Evolutionary conservation across 306 rosid species (phyloP).

Genomic region (Trifolium subterraneum): DNA sequence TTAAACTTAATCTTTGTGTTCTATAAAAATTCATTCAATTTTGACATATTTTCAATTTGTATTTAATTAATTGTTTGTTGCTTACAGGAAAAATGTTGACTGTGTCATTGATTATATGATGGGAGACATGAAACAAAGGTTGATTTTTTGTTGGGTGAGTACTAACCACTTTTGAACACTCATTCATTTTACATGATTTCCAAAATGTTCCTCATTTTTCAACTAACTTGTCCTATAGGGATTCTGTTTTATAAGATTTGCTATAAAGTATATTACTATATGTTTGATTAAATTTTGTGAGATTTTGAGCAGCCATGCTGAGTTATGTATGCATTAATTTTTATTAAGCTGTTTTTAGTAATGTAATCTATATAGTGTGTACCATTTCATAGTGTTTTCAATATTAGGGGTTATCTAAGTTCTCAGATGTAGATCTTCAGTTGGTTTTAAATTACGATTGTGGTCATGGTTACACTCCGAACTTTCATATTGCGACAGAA

Average conservation of each 20-base stretch:
- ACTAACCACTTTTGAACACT: slow-evolving; percentile 40
- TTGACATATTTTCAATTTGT: too few species aligned
- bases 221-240: slow-evolving; percentile 15
- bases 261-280: background rate
- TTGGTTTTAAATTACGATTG: background rate
- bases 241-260: background rate
- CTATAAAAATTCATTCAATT: too few species aligned
- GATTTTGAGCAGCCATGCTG: background rate
- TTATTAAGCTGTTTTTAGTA: background rate
- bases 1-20: background rate
- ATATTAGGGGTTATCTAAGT: background rate
- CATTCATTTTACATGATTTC: slow-evolving; percentile 1
- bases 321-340: background rate
- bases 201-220: slow-evolving; percentile 16
- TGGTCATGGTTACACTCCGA: background rate
- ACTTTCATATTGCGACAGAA: too few species aligned
- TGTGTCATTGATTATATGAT: slow-evolving; percentile 59
- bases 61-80: background rate
- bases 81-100: slow-evolving; percentile 43
- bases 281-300: background rate
- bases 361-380: background rate
- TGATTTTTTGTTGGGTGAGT: slow-evolving; percentile 86
- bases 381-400: background rate
- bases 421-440: background rate
- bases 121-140: slow-evolving; percentile 66